Evolutionary conservation across 2,329 filamentous ascomycete species (phyloP), one percentile per base, ranked within the genome.

Genomic region (Nigrograna mackinnonii): DNA sequence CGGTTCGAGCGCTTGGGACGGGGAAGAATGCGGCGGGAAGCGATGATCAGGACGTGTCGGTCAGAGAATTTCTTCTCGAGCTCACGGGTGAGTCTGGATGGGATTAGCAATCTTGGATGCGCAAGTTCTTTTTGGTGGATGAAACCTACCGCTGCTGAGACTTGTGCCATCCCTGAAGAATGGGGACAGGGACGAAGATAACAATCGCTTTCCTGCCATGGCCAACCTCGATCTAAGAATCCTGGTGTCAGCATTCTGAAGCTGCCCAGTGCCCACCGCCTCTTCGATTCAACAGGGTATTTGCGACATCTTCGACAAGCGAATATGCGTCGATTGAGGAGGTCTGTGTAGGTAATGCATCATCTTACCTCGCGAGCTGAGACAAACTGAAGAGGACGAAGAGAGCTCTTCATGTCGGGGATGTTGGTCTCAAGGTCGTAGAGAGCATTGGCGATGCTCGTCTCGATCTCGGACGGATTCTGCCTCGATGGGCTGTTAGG

Each of bases 51-150:
- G 76, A 99, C 94, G 79, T 99, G 94, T 79, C 94, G 94, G 85
- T 99, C 94, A 59, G 94, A 97, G 90, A 99, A 99, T 84, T 99
- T 99, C 91, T 99, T 99, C 88, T 99, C 94, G 73, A 99, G 91
- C 85, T 99, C 94, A 80, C 94, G 94, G 78, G 94, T 99, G 73
- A 99, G 86, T 74, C 92, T 97, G 54, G 12, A 24, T 17, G 21
- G 4, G 14, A 39, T 28, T 18, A 33, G 31, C 20, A 5, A 16
- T 30, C 9, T 28, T 28, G 24, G n/a, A n/a, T n/a, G n/a, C n/a
- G n/a, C n/a, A n/a, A n/a, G n/a, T n/a, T n/a, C n/a, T n/a, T n/a
- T n/a, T n/a, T n/a, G n/a, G 24, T 28, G 12, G 17, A 13, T 7
- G 18, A 14, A 22, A 77, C 86, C 79, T 91, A 97, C 92, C 94